Percentiles rank a stretch among this genome's conserved stretches.
These are phyloP conservation scores for Tolypocladium endophyticum DNA, from an alignment of 2,329 filamentous ascomycete species.

Conservation along the genomic window DNA sequence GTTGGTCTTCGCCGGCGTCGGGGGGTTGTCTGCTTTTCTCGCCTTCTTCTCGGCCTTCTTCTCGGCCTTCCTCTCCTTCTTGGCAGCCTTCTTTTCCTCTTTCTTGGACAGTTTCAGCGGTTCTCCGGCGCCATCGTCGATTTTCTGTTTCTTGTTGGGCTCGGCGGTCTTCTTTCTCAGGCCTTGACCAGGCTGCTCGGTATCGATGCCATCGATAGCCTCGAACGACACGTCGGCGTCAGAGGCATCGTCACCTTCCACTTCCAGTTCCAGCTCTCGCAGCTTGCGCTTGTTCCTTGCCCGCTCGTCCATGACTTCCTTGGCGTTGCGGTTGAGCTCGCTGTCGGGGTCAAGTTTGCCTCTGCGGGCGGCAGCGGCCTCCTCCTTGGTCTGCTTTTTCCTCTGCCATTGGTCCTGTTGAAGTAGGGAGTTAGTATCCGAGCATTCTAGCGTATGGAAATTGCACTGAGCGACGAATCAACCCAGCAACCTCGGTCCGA, in stretches of 20 bases:
- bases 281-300: constrained; percentile 72
- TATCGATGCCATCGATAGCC: constrained; percentile 41
- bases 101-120: constrained; percentile 38
- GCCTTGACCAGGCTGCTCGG: constrained; percentile 54
- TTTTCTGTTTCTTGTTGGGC: constrained; percentile 48
- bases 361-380: constrained; percentile 71
- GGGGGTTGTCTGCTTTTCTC: constrained; percentile 14
- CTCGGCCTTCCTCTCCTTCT: constrained; percentile 32
- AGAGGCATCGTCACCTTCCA: constrained; percentile 31
- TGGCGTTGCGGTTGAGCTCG: constrained; percentile 67
- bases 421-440: not conserved
- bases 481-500: not conserved
- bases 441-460: not conserved
- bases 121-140: constrained; percentile 23
- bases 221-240: constrained; percentile 34
- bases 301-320: constrained; percentile 83
- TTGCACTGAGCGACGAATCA: not conserved
- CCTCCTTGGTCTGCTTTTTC: constrained; percentile 91
- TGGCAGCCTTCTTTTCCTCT: constrained; percentile 41
- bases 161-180: constrained; percentile 36
- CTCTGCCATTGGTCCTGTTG: constrained; percentile 78
- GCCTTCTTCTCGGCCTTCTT: constrained; percentile 18
- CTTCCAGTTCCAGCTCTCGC: constrained; percentile 46
- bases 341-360: constrained; percentile 89
- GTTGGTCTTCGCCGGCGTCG: constrained; percentile 8